phyloP scores from a whole-genome alignment of 2,329 filamentous ascomycete genomes.

The Aspergillus floridensis region DNA sequence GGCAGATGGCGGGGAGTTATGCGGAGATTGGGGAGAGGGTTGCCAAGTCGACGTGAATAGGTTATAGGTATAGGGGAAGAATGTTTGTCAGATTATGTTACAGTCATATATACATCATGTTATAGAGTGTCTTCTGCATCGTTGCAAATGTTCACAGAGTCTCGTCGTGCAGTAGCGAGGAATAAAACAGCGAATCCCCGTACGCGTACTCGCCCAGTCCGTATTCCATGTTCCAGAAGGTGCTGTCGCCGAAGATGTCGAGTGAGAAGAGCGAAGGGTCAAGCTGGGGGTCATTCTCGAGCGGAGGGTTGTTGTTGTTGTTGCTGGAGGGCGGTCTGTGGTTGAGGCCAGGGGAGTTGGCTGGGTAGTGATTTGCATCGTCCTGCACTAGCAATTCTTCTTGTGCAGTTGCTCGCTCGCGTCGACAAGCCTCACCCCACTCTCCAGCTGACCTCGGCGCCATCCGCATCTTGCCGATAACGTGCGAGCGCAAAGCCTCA shows the following conservation, averaged over 20 bases:
- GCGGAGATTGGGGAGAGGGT: slow-evolving; percentile 23
- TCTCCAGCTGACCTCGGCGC: background rate
- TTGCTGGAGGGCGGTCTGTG: too few relatives aligned
- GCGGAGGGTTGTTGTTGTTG: background rate
- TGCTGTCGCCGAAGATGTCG: slow-evolving; percentile 17
- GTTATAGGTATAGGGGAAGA: too few relatives aligned
- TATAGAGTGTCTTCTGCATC: too few relatives aligned
- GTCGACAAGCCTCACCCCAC: background rate
- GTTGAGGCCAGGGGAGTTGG: background rate
- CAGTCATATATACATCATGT: background rate
- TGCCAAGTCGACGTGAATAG: slow-evolving; percentile 3
- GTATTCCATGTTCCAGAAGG: slow-evolving; percentile 28
- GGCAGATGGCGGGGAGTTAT: slow-evolving; percentile 33
- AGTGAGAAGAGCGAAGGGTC: background rate
- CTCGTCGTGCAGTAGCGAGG: slow-evolving; percentile 9
- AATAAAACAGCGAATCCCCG: slow-evolving; percentile 17
- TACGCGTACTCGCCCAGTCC: slow-evolving; percentile 35
- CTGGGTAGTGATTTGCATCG: too few relatives aligned
- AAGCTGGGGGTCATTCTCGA: background rate
- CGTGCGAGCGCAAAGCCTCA: slow-evolving; percentile 16
- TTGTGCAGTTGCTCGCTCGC: too few relatives aligned
- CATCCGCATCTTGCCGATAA: background rate
- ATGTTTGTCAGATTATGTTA: background rate
- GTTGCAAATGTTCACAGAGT: background rate
- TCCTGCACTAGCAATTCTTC: too few relatives aligned